Evolutionary conservation across 208 protist species (phyloP).

Genomic region (Acanthamoeba quina): DNA sequence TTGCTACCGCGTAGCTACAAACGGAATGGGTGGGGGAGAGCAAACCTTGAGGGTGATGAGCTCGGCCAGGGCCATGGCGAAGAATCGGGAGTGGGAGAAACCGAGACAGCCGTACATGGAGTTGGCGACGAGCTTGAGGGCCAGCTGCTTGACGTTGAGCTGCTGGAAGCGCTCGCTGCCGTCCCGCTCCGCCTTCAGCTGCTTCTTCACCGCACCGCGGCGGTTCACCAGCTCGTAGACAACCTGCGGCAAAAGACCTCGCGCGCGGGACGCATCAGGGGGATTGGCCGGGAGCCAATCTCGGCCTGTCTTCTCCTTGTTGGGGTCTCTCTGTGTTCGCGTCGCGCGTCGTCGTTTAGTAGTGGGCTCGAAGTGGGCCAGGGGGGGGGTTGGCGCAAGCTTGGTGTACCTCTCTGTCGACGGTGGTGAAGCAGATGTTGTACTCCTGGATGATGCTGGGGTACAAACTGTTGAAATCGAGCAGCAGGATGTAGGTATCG

Average conservation of each 20-base stretch:
- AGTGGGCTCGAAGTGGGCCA: not conserved
- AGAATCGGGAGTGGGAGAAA: constrained; percentile 98
- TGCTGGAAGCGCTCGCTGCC: constrained; percentile 87
- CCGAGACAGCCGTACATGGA: constrained; percentile 99
- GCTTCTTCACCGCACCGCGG: constrained; percentile 92
- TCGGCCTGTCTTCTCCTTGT: constrained; percentile 62
- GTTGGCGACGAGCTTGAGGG: constrained; percentile 99
- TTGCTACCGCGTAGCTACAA: not conserved
- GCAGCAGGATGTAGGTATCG: constrained; percentile 98
- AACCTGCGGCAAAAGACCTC: constrained; percentile 94
- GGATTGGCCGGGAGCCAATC: constrained; percentile 75
- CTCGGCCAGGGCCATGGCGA: constrained; percentile 97
- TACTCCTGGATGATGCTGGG: constrained; percentile 99
- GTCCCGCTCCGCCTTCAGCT: constrained; percentile 95
- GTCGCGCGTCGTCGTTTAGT: not conserved
- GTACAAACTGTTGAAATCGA: constrained; percentile 99
- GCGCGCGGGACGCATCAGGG: not conserved
- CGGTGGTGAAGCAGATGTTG: constrained; percentile 99
- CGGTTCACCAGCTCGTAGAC: constrained; percentile 94
- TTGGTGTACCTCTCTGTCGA: constrained; percentile 82
- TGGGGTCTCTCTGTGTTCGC: constrained; percentile 8
- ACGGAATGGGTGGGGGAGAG: not conserved
- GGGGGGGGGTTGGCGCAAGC: not conserved
- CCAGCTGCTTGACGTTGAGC: constrained; percentile 97
- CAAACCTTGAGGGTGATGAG: constrained; percentile 97